Base-by-base conservation (phyloP, 1,139 yeast genomes). In the Candida tetrigidarum region DNA sequence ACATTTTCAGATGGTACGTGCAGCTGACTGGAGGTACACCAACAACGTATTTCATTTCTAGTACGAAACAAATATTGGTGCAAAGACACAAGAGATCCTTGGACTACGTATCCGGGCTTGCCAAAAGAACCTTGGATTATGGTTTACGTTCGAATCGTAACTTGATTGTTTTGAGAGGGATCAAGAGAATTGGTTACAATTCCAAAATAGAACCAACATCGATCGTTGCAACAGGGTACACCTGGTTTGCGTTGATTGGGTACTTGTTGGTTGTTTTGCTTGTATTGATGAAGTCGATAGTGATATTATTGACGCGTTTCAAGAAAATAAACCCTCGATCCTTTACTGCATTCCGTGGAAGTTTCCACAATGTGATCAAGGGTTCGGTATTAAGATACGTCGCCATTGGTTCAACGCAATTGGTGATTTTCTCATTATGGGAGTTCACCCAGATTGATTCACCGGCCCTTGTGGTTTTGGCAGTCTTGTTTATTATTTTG, bases 11-110 rank as follows among this genome's bases (percentile, higher is more conserved):
- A 57, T 86, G 95, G 95, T 86, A 84, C 55, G 80, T 86, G 39
- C 90, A 86, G 63, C 69, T 88, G 42, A 86, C 93, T 2, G 95
- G 95, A 43, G 95, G 95, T 41, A 66, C 74, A 0, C 91, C 93
- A 37, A 66, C 84, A 8, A 67, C 81, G 41, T 81, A 81, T 58
- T 68, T 86, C 51, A 74, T 81, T 3, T 77, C 82, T 7, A 74
- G 80, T 5, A 75, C 83, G 5, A 69, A 76, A 48, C 83, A 84
- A 50, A 78, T 86, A 26, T 70, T 86, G 60, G 87, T 84, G 14
- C 93, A 86, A 63, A 51, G 39, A 38, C 37, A 35, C 26, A 48
- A 44, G 32, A 77, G 91, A 67, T 80, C 87, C 12, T 50, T 59
- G 39, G 58, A 57, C 18, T 58, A 60, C 48, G 27, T 27, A 19